Conservation (phyloP, 2,329 filamentous ascomycete genomes). For the Paecilomyces sp. region DNA sequence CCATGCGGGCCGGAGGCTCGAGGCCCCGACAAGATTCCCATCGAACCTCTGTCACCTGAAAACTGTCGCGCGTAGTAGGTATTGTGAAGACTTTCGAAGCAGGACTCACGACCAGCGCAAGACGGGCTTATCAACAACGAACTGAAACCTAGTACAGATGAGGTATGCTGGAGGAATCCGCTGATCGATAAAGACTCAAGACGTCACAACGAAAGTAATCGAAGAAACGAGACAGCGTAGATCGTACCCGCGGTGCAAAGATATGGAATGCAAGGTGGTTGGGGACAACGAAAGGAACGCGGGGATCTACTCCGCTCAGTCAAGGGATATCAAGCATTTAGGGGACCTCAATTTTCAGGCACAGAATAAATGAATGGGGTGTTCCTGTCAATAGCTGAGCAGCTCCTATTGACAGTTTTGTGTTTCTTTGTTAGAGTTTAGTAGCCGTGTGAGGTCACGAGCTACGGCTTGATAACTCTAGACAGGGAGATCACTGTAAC, state of each 20-base stretch:
- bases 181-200: background rate
- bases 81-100: background rate
- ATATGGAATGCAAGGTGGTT: background rate
- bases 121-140: background rate
- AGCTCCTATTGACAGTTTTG: background rate
- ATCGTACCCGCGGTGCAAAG: background rate
- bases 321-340: background rate
- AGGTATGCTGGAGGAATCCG: background rate
- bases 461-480: background rate
- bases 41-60: constrained; percentile 6
- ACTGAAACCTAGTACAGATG: background rate
- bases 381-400: background rate
- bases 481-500: background rate
- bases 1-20: constrained; percentile 12
- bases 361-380: background rate
- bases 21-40: constrained; percentile 6
- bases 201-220: background rate
- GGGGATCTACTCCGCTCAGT: background rate
- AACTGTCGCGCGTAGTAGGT: background rate
- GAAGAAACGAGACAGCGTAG: background rate
- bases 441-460: background rate
- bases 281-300: background rate
- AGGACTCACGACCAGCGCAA: background rate
- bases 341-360: background rate
- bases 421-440: background rate